Evolutionary conservation across 768 basidiomycete genomes (phyloP), one percentile per base, ranked within the genome.

Genomic region (Agrocybe praecox): DNA sequence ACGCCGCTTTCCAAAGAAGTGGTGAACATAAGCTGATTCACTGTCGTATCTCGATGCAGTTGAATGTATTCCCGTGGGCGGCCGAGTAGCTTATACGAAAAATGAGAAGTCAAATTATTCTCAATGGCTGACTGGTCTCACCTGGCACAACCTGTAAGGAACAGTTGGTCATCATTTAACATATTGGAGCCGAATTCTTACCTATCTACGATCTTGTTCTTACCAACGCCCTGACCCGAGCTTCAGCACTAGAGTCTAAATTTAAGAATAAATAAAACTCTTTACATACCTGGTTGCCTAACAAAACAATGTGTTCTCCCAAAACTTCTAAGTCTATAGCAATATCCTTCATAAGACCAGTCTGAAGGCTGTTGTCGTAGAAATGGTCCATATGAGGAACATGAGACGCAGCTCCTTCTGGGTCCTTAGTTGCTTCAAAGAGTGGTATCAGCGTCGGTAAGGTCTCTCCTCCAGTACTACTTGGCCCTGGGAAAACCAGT

Each of bases 331-430:
- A 57, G 62, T 89, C 87, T 21, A 86, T 76, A 0, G 83, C 87
- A 32, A 87, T 69, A 59, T 87, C 86, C 6, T 82, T 76, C 86
- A 89, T 87, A 43, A 86, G 67, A 10, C 83, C 84, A 4, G 84
- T 85, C 67, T 89, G 87, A 53, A 87, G 64, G 57, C 84, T 85
- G 60, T 89, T 89, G 59, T 89, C 83, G 61, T 87, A 87, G 67
- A 87, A 89, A 59, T 86, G 80, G 53, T 85, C 84, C 85, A 87
- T 87, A 59, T 86, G 77, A 15, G 87, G 87, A 1, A 89, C 77
- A 68, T 83, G 80, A 2, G 84, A 84, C 1, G 77, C 76, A 11
- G 73, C 77, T 14, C 87, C 86, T 34, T 80, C 80, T 4, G 74
- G 72, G 61, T 89, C 86, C 57, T 80, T 70, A 2, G 69, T 57